Base-by-base conservation (phyloP, 257 asterid genomes). In the Scutellaria baicalensis region DNA sequence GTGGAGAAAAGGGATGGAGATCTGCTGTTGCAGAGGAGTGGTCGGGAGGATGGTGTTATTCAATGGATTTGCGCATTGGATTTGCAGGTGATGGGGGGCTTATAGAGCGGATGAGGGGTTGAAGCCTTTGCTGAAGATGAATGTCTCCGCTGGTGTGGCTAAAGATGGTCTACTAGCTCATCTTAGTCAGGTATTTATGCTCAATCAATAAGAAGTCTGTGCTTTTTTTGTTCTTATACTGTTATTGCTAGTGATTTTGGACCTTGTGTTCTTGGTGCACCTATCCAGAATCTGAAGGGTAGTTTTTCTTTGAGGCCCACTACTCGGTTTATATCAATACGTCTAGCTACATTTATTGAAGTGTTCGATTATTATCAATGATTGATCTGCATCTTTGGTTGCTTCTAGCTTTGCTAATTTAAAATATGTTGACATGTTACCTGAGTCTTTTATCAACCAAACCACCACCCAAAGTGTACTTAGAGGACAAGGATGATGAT, bases 31-130 rank as follows among this genome's bases (percentile, higher is more conserved):
- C 89, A 81, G 79, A 81, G 78, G 76, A 79, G 81, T 77, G 87
- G 79, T 52, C 64, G 84, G 48, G 89, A 79, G 62, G 88, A 75
- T n/a, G 82, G 76, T 42, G 82, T 94, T 78, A 36, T 83, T 64
- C 95, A 74, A 57, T 94, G 96, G 96, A 78, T 89, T 70, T 79
- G 79, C 56, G 97, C 97, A 13, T 71, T 94, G 77, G 97, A 91
- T 79, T 80, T 89, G 78, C 99, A 94, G 83, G 88, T 85, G 43
- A 83, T 88, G 81, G 99, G n/a, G 99, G 44, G 99, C 97, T 59
- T 94, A 97, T 74, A 89, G 99, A 10, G 87, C 85, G 12, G 99
- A 94, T 77, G 99, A 94, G 88, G 85, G 99, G 78, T 78, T 94
- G 85, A 94, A 89, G 79, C 99, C 99, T 55, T 70, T 94, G 84